Evolutionary conservation across 371 early-diverging fungal species (phyloP).

Genomic region (Rhizopus delemar): DNA sequence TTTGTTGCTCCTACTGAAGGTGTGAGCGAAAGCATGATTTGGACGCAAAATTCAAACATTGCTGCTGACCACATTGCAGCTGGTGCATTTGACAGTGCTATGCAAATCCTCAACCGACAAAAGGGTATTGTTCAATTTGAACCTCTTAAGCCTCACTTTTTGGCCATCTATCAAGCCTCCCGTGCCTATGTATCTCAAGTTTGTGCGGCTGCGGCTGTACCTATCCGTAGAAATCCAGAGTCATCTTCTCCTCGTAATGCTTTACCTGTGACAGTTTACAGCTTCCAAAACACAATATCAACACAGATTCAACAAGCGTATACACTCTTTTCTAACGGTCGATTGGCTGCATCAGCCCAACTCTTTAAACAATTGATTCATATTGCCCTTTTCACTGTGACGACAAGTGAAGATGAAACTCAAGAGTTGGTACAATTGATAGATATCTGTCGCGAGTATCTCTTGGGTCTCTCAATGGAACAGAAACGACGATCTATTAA

Average conservation of each 20-base stretch:
- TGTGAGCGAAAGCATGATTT: constrained; percentile 64
- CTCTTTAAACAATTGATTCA: constrained; percentile 78
- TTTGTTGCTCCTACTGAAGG: constrained; percentile 77
- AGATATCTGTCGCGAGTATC: constrained; percentile 85
- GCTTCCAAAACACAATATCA: constrained; percentile 51
- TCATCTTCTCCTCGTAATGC: constrained; percentile 56
- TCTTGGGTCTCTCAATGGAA: constrained; percentile 87
- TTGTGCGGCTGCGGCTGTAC: constrained; percentile 60
- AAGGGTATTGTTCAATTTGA: constrained; percentile 87
- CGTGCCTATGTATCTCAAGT: constrained; percentile 67
- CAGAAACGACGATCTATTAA: constrained; percentile 66
- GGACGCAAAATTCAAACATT: constrained; percentile 81
- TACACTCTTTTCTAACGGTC: constrained; percentile 70
- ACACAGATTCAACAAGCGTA: constrained; percentile 79
- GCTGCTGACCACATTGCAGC: constrained; percentile 92
- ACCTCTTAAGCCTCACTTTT: constrained; percentile 83
- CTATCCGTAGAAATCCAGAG: constrained; percentile 66
- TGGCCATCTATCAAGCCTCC: constrained; percentile 79
- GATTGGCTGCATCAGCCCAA: constrained; percentile 76
- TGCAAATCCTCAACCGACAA: constrained; percentile 90
- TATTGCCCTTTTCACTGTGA: constrained; percentile 69
- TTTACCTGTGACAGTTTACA: constrained; percentile 58
- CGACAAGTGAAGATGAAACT: constrained; percentile 56
- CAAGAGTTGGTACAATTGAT: constrained; percentile 80
- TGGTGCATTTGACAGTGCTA: constrained; percentile 91